These are phyloP conservation scores for Cyberlindnera mycetangii DNA, from an alignment of 805 yeast species.

Conservation along the genomic window DNA sequence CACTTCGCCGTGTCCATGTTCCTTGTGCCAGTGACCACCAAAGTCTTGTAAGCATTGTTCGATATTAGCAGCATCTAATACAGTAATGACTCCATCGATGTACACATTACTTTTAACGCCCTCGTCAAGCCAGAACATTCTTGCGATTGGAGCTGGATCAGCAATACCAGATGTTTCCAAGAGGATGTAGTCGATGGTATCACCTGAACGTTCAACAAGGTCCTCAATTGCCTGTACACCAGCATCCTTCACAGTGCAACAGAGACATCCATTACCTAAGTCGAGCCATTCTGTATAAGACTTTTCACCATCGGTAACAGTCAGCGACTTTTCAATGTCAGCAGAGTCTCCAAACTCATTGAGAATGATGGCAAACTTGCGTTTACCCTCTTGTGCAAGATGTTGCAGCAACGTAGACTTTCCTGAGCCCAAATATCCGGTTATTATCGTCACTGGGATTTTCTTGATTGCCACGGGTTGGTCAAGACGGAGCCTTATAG, in stretches of 20 bases:
- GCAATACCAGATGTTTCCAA: slow-evolving; percentile 96
- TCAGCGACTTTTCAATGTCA: slow-evolving; percentile 83
- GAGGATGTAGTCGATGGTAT: slow-evolving; percentile 82
- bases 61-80: slow-evolving; percentile 73
- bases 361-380: slow-evolving; percentile 81
- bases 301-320: slow-evolving; percentile 52
- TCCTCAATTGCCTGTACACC: slow-evolving; percentile 95
- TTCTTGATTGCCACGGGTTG: slow-evolving; percentile 30
- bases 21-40: slow-evolving; percentile 68
- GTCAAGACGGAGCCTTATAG: slow-evolving; percentile 14
- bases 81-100: slow-evolving; percentile 89
- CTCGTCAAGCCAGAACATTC: slow-evolving; percentile 96
- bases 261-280: slow-evolving; percentile 92
- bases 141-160: slow-evolving; percentile 95
- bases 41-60: slow-evolving; percentile 62
- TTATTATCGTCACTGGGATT: slow-evolving; percentile 89
- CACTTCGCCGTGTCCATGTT: slow-evolving; percentile 36
- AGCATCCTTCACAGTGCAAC: slow-evolving; percentile 93
- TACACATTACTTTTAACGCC: slow-evolving; percentile 81
- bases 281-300: slow-evolving; percentile 92
- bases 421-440: slow-evolving; percentile 95
- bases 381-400: slow-evolving; percentile 66
- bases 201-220: slow-evolving; percentile 66
- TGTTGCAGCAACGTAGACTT: slow-evolving; percentile 81
- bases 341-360: slow-evolving; percentile 92